Conservation (phyloP, 208 protist species). For the Wallacemonas sp. region DNA sequence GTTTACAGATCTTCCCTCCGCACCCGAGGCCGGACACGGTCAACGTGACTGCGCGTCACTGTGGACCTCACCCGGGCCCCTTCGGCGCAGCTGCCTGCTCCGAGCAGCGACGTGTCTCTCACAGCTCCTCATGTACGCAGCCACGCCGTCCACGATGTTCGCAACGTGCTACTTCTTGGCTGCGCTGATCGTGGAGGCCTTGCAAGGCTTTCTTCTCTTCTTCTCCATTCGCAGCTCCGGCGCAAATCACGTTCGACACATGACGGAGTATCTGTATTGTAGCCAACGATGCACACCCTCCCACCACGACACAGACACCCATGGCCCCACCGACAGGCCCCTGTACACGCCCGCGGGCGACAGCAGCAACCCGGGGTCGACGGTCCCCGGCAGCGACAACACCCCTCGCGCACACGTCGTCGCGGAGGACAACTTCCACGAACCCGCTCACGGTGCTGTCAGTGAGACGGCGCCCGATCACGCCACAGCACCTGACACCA, state of each 20-base stretch:
- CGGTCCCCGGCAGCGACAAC: no score
- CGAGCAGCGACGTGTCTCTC: not conserved
- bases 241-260: not conserved
- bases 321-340: no score
- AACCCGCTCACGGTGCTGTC: not conserved
- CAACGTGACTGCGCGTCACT: not conserved
- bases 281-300: not conserved
- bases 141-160: not conserved
- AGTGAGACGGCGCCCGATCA: no score
- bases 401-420: no score
- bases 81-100: not conserved
- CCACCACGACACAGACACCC: not conserved
- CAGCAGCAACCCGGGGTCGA: no score
- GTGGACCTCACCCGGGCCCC: not conserved
- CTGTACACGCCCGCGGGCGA: no score
- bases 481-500: no score
- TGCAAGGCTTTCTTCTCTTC: slow-evolving; percentile 2
- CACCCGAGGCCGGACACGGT: not conserved
- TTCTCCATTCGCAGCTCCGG: not conserved
- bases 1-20: not conserved
- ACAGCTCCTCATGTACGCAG: slow-evolving; percentile 1
- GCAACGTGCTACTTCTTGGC: not conserved
- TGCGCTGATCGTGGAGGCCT: not conserved
- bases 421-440: no score
- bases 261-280: slow-evolving; percentile 1